Percentiles rank a stretch among this genome's conserved stretches.
phyloP scores from a whole-genome alignment of 768 basidiomycete species.

The Amanita fuliginea region DNA sequence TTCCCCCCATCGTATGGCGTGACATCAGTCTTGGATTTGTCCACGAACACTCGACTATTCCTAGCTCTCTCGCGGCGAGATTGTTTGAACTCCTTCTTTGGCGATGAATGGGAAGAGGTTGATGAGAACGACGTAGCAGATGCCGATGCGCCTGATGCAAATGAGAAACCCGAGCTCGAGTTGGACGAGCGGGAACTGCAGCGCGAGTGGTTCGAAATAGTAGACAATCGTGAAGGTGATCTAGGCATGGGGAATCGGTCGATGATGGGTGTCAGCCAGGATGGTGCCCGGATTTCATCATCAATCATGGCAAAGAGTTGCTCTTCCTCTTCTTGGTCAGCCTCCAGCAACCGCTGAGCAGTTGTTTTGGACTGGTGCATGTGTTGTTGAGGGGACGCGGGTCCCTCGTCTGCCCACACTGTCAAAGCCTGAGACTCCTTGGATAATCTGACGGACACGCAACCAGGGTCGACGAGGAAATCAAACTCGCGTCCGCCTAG shows the following conservation, averaged over 20 bases:
- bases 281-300: constrained; percentile 55
- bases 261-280: constrained; percentile 57
- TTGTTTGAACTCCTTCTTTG: constrained; percentile 28
- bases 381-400: constrained; percentile 18
- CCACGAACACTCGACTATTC: constrained; percentile 62
- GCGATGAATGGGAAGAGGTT: constrained; percentile 24
- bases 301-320: constrained; percentile 67
- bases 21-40: constrained; percentile 65
- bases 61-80: constrained; percentile 62
- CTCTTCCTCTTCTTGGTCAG: constrained; percentile 63
- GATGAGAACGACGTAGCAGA: constrained; percentile 26
- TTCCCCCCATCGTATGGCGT: constrained; percentile 84
- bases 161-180: constrained; percentile 56
- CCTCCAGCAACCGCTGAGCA: constrained; percentile 64
- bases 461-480: constrained; percentile 73
- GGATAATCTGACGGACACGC: constrained; percentile 56
- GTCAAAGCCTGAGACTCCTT: constrained; percentile 37
- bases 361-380: constrained; percentile 38
- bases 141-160: constrained; percentile 36
- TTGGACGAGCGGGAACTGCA: constrained; percentile 64
- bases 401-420: constrained; percentile 54
- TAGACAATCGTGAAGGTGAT: constrained; percentile 49
- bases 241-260: constrained; percentile 47
- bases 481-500: constrained; percentile 67
- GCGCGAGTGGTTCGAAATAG: constrained; percentile 52